phyloP scores from a whole-genome alignment of 169 alveolate genomes.

The Plasmodium sp. region DNA sequence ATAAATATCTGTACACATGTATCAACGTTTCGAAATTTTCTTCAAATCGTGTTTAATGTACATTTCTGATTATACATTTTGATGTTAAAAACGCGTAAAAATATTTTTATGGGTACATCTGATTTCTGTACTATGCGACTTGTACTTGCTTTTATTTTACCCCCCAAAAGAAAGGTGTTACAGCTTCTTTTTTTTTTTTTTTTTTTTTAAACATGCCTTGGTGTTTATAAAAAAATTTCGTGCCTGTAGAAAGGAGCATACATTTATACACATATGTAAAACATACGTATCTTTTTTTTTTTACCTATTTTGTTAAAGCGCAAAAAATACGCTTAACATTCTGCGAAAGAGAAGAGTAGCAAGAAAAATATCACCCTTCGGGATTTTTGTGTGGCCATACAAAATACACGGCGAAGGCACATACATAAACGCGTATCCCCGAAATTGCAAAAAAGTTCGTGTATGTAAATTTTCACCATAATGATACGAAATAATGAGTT shows the following conservation, averaged over 20 bases:
- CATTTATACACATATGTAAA: neutral
- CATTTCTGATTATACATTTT: neutral
- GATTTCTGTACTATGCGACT: neutral
- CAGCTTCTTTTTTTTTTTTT: neutral
- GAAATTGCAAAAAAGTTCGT: neutral
- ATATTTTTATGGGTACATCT: neutral
- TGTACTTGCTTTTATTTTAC: neutral
- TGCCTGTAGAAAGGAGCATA: neutral
- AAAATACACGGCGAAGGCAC: neutral
- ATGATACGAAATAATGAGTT: conserved; percentile 12
- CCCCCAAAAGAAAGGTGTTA: neutral
- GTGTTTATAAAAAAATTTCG: neutral
- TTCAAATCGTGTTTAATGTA: neutral
- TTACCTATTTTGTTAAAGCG: neutral
- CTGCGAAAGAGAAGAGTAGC: neutral
- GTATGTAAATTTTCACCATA: neutral
- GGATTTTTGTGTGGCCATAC: neutral
- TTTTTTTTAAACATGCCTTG: neutral
- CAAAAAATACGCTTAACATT: neutral
- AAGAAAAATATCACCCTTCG: neutral
- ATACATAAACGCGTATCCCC: neutral
- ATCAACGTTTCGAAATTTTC: neutral
- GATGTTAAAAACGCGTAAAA: neutral
- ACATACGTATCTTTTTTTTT: neutral
- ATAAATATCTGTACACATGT: neutral